A percentile compares a stretch with the other conserved stretches of the same genome.
Evolutionary conservation across 805 yeast species (phyloP).

Genomic region (Candida fluviatilis): DNA sequence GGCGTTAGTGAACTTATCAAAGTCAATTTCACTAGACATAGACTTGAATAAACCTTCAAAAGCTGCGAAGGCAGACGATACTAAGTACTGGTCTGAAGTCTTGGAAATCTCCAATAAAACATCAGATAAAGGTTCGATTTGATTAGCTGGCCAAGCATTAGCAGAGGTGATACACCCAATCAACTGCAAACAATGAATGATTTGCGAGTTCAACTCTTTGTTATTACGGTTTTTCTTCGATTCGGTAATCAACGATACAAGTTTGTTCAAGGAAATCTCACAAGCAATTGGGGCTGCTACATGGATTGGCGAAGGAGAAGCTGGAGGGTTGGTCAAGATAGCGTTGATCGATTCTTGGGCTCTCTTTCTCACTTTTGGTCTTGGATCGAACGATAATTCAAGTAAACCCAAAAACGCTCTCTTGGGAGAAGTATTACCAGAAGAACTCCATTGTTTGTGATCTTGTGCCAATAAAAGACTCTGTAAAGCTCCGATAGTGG

Average conservation of each 20-base stretch:
- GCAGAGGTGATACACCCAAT: slow-evolving; percentile 66
- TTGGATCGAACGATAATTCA: slow-evolving; percentile 75
- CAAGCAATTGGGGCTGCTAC: slow-evolving; percentile 71
- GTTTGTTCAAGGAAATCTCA: slow-evolving; percentile 57
- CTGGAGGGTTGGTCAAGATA: slow-evolving; percentile 63
- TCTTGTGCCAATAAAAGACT: slow-evolving; percentile 77
- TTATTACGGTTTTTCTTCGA: slow-evolving; percentile 26
- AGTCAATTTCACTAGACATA: slow-evolving; percentile 55
- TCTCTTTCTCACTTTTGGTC: slow-evolving; percentile 95
- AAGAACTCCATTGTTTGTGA: slow-evolving; percentile 64
- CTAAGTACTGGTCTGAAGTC: slow-evolving; percentile 78
- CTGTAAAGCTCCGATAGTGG: slow-evolving; percentile 85
- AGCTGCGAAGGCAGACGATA: slow-evolving; percentile 77
- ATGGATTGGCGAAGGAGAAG: slow-evolving; percentile 74
- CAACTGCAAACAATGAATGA: slow-evolving; percentile 76
- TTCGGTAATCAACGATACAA: slow-evolving; percentile 43
- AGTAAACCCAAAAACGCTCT: slow-evolving; percentile 77
- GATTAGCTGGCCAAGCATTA: slow-evolving; percentile 76
- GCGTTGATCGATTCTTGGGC: slow-evolving; percentile 83
- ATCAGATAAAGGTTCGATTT: slow-evolving; percentile 72
- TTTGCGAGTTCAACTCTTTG: slow-evolving; percentile 50
- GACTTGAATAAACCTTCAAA: slow-evolving; percentile 77
- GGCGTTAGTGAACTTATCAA: slow-evolving; percentile 59
- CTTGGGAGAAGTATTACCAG: slow-evolving; percentile 63
- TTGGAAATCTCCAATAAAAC: slow-evolving; percentile 69